Conservation (phyloP, 345 rosid genomes). For the Gossypium sturtianum region DNA sequence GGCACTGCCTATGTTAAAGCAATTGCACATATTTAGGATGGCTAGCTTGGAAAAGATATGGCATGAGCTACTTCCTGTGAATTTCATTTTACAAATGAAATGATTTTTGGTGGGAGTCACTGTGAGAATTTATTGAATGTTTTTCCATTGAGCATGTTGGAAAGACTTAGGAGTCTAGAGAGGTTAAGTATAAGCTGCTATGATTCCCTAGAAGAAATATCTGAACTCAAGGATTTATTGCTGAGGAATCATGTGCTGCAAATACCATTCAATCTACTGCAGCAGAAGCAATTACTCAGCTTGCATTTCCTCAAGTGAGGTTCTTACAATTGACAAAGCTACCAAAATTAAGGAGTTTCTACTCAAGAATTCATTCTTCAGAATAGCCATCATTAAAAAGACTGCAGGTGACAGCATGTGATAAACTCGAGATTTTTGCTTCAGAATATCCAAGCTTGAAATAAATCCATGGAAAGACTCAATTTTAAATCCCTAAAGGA, state of each 20-base stretch:
- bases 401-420: background rate
- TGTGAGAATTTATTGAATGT: background rate
- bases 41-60: slow-evolving; percentile 1
- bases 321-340: background rate
- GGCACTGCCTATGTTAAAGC: background rate
- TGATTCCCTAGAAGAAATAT: background rate
- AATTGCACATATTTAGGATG: background rate
- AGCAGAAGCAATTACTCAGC: background rate
- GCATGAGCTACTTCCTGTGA: background rate
- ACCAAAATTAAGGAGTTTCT: background rate
- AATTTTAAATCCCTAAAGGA: too few relatives aligned
- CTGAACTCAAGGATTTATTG: background rate
- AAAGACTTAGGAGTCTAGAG: background rate
- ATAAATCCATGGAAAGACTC: background rate
- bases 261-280: background rate
- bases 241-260: background rate
- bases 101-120: too few relatives aligned
- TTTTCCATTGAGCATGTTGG: background rate
- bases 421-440: background rate
- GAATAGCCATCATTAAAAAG: slow-evolving; percentile 10
- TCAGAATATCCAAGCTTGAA: background rate
- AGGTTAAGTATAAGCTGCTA: background rate
- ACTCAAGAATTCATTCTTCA: background rate
- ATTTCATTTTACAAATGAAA: background rate
- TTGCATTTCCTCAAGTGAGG: background rate